Percentiles rank a stretch among this genome's conserved stretches.
phyloP scores from a whole-genome alignment of 2,329 filamentous ascomycete genomes.

The Colletotrichum paranaense region DNA sequence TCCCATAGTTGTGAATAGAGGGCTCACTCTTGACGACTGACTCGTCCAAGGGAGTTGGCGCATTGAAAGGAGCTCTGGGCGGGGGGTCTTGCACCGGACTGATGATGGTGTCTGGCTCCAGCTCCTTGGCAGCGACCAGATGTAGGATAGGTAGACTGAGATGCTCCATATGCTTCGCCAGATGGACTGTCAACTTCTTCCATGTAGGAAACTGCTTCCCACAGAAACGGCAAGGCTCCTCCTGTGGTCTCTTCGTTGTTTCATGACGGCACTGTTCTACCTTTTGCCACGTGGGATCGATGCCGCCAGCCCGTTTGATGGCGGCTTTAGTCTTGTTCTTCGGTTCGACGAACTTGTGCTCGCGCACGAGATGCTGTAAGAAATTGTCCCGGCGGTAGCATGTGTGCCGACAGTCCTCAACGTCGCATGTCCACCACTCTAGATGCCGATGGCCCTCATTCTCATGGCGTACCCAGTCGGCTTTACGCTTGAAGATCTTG shows the following conservation, averaged over 20 bases:
- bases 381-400: constrained; percentile 95
- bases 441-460: constrained; percentile 91
- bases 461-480: constrained; percentile 95
- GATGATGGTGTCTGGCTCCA: constrained; percentile 73
- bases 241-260: constrained; percentile 71
- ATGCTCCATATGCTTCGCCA: constrained; percentile 94
- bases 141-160: constrained; percentile 84
- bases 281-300: constrained; percentile 78
- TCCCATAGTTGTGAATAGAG: constrained; percentile 22
- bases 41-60: constrained; percentile 44
- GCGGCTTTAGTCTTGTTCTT: constrained; percentile 80
- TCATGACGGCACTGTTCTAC: constrained; percentile 83
- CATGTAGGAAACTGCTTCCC: constrained; percentile 82
- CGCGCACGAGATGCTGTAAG: constrained; percentile 88
- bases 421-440: constrained; percentile 90
- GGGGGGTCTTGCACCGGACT: constrained; percentile 72
- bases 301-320: constrained; percentile 66
- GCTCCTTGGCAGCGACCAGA: constrained; percentile 63
- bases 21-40: constrained; percentile 44
- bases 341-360: constrained; percentile 88
- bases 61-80: constrained; percentile 47
- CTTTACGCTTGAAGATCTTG: constrained; percentile 95
- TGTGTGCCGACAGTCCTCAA: constrained; percentile 82
- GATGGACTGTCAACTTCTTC: constrained; percentile 94
- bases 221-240: constrained; percentile 90